Evolutionary conservation across 352 stramenopile species (phyloP).

Genomic region (Phytophthora vignae): DNA sequence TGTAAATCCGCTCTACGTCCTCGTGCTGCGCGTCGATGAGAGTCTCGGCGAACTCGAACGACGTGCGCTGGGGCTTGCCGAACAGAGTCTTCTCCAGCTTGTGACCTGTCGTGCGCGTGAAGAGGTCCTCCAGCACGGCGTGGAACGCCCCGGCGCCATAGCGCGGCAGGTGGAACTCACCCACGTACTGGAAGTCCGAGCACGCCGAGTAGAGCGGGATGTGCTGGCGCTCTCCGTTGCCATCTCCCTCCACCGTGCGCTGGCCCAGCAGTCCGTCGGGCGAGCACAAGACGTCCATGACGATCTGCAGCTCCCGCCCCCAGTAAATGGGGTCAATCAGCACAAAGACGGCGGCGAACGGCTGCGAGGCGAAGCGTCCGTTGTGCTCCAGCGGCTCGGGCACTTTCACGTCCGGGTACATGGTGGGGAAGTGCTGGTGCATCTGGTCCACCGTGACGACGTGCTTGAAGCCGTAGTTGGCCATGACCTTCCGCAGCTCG

Average conservation of each 20-base stretch:
- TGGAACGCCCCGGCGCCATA: conserved; percentile 86
- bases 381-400: conserved; percentile 40
- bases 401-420: conserved; percentile 86
- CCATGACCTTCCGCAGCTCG: conserved; percentile 69
- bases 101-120: conserved; percentile 82
- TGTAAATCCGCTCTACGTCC: conserved; percentile 82
- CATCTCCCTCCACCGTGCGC: conserved; percentile 34
- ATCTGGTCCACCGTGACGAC: conserved; percentile 81
- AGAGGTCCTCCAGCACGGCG: conserved; percentile 81
- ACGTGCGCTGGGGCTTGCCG: conserved; percentile 82
- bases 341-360: conserved; percentile 76
- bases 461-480: conserved; percentile 85
- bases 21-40: conserved; percentile 77
- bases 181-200: conserved; percentile 90
- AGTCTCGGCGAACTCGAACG: conserved; percentile 79
- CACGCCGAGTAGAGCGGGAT: conserved; percentile 87
- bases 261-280: conserved; percentile 61
- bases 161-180: conserved; percentile 83
- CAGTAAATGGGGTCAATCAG: conserved; percentile 85
- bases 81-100: conserved; percentile 78
- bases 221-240: conserved; percentile 57
- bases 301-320: conserved; percentile 78
- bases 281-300: conserved; percentile 78
- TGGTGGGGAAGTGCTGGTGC: conserved; percentile 78
- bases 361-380: conserved; percentile 60